A percentile compares a stretch with the other conserved stretches of the same genome.
Conservation (phyloP, 257 asterid genomes). For the Echium plantagineum region DNA sequence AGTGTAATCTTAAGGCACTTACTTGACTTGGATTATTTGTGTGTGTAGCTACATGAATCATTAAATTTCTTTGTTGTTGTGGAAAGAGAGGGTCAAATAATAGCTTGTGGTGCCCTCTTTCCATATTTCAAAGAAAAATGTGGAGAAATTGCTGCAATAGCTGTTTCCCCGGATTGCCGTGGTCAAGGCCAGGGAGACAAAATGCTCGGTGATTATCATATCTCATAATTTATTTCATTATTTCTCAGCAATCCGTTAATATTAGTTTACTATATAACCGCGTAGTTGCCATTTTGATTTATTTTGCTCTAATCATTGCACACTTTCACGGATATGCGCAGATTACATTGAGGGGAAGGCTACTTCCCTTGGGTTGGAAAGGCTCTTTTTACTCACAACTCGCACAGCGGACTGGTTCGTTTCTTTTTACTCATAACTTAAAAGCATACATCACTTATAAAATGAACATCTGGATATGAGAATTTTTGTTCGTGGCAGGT, state of each 20-base stretch:
- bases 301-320: not conserved
- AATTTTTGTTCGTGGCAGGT: conserved; percentile 34
- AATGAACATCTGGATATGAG: not conserved
- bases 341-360: conserved; percentile 95
- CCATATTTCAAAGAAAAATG: conserved; percentile 70
- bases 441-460: not conserved
- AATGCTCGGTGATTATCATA: conserved; percentile 57
- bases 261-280: not conserved
- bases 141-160: conserved; percentile 96
- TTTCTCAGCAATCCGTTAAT: not conserved
- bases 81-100: conserved; percentile 95
- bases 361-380: conserved; percentile 59
- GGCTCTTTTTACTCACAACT: conserved; percentile 80
- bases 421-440: not conserved
- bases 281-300: not conserved
- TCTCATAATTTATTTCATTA: conserved; percentile 1
- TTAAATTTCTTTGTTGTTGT: conserved; percentile 56
- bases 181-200: conserved; percentile 98
- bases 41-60: conserved; percentile 47
- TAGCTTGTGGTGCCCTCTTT: conserved; percentile 85
- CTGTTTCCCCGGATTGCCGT: conserved; percentile 96
- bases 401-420: conserved; percentile 86
- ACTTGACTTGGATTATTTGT: not conserved
- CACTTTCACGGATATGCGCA: conserved; percentile 17
- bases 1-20: not conserved